Conservation (phyloP, 192 early-diverging fungal species). For the Paraglomus brasilianum region DNA sequence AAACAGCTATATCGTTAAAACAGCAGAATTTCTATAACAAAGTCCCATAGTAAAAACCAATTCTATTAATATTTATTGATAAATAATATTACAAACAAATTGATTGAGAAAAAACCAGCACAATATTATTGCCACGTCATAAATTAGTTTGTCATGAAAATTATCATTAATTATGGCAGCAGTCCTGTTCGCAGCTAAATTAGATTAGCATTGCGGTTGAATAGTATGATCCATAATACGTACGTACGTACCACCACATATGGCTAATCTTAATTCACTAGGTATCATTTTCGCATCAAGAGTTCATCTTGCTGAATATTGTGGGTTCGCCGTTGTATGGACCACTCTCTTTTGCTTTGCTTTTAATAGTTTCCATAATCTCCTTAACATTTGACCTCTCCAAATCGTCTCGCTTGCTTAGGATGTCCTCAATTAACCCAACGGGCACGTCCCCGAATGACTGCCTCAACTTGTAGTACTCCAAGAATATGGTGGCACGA, state of each 20-base stretch:
- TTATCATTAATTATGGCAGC: too few relatives aligned
- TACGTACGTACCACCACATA: too few relatives aligned
- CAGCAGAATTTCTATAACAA: slow-evolving; percentile 74
- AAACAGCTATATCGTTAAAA: slow-evolving; percentile 74
- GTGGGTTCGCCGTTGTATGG: slow-evolving; percentile 49
- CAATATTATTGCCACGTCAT: too few relatives aligned
- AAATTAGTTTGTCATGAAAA: too few relatives aligned
- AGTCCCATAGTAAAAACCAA: not conserved
- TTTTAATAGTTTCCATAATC: slow-evolving; percentile 78
- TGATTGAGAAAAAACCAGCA: too few relatives aligned
- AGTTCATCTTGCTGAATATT: slow-evolving; percentile 57
- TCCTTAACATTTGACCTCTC: slow-evolving; percentile 81
- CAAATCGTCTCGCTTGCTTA: slow-evolving; percentile 87
- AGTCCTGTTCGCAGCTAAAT: too few relatives aligned
- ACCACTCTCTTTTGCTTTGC: slow-evolving; percentile 61
- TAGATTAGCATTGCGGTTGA: too few relatives aligned
- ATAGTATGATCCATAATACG: too few relatives aligned
- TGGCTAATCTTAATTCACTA: too few relatives aligned
- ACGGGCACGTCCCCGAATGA: slow-evolving; percentile 90
- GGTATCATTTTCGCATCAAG: slow-evolving; percentile 30
- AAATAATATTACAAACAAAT: too few relatives aligned
- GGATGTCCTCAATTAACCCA: slow-evolving; percentile 88
- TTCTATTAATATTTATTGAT: too few relatives aligned
- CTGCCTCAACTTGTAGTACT: slow-evolving; percentile 89
- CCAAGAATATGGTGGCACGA: slow-evolving; percentile 82